These are phyloP conservation scores for Panicum hallii DNA, from an alignment of 202 grass and related monocot species.

Conservation along the genomic window DNA sequence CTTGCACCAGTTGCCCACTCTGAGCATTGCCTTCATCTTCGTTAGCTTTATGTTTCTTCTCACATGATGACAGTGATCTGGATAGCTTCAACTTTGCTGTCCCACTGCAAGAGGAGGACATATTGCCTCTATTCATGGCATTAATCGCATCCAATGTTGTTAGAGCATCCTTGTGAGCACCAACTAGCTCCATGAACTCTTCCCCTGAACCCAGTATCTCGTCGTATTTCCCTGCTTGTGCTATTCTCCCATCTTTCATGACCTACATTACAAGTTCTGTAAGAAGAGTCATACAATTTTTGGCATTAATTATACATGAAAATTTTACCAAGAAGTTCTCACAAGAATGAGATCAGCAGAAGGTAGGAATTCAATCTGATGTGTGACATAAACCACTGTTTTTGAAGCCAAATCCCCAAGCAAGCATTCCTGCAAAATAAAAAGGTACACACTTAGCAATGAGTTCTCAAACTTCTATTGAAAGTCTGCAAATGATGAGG, in stretches of 20 bases:
- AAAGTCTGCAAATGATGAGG: neutral
- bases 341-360: constrained; percentile 70
- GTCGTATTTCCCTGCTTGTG: constrained; percentile 75
- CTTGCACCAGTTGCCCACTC: constrained; percentile 71
- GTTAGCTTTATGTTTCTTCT: constrained; percentile 47
- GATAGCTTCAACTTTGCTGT: neutral
- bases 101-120: constrained; percentile 32
- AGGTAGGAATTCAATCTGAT: constrained; percentile 74
- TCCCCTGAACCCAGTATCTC: constrained; percentile 64
- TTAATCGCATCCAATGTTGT: constrained; percentile 51
- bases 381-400: constrained; percentile 71
- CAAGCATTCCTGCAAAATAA: constrained; percentile 67
- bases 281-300: constrained; percentile 4
- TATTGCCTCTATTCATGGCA: constrained; percentile 4
- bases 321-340: constrained; percentile 39
- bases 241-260: constrained; percentile 83
- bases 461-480: neutral
- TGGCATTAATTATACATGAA: constrained; percentile 13
- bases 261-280: constrained; percentile 48
- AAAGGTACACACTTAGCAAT: neutral
- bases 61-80: constrained; percentile 35
- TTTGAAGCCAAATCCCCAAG: constrained; percentile 60
- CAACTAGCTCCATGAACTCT: constrained; percentile 61
- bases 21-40: constrained; percentile 43
- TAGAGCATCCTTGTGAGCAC: constrained; percentile 63